Percentiles rank a stretch among this genome's conserved stretches.
phyloP scores from a whole-genome alignment of 345 rosid genomes.

The Linum trigynum region DNA sequence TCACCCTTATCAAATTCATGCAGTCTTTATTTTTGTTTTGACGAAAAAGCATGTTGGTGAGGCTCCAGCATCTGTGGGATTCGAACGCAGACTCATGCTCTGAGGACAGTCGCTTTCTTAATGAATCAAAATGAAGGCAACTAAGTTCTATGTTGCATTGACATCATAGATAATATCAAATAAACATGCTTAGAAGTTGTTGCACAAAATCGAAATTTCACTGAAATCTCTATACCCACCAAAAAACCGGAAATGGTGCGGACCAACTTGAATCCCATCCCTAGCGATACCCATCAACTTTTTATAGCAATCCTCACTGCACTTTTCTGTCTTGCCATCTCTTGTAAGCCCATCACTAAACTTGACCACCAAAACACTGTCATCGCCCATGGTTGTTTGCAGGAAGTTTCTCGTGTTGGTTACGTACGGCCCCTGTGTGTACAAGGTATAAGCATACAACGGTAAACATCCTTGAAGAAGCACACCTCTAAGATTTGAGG shows the following conservation, averaged over 20 bases:
- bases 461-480: not conserved
- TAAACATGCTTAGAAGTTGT: not conserved
- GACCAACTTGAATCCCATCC: constrained; percentile 54
- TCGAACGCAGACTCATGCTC: too few relatives aligned
- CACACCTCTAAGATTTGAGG: not conserved
- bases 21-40: too few relatives aligned
- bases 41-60: too few relatives aligned
- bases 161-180: not conserved
- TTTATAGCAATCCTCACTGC: not conserved
- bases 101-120: not conserved
- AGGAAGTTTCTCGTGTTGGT: constrained; percentile 38
- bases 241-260: constrained; percentile 57
- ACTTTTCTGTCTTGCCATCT: constrained; percentile 5
- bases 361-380: constrained; percentile 62
- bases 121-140: not conserved
- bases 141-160: not conserved
- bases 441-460: not conserved
- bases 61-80: too few relatives aligned
- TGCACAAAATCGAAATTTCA: not conserved
- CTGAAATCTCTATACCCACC: constrained; percentile 33
- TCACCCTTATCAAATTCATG: not conserved
- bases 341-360: constrained; percentile 21
- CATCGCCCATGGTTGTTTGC: constrained; percentile 70
- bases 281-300: constrained; percentile 31
- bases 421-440: constrained; percentile 50